Evolutionary conservation across 1,284 basidiomycete species (phyloP).

Genomic region (Boletus albobrunnescens): DNA sequence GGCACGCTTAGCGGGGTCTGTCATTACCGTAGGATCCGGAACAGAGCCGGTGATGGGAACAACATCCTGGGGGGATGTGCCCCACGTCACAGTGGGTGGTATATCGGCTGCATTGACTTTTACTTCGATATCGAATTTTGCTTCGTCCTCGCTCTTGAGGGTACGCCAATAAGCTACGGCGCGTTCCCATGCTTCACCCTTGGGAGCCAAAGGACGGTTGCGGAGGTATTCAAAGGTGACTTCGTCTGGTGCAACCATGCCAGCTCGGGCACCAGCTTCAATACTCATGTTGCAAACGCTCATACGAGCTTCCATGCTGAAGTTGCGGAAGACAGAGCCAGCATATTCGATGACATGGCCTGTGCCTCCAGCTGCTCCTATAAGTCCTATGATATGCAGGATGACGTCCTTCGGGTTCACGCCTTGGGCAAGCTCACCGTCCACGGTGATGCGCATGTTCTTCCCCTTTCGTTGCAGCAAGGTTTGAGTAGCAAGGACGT

Average conservation of each 20-base stretch:
- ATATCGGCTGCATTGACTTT: slow-evolving; percentile 87
- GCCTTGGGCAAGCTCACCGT: slow-evolving; percentile 82
- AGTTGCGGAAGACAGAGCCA: slow-evolving; percentile 84
- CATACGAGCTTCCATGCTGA: slow-evolving; percentile 96
- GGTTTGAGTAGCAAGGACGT: slow-evolving; percentile 94
- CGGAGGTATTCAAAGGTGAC: slow-evolving; percentile 87
- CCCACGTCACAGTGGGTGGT: slow-evolving; percentile 94
- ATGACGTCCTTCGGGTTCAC: slow-evolving; percentile 95
- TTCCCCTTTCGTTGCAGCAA: slow-evolving; percentile 89
- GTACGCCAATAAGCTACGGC: slow-evolving; percentile 89
- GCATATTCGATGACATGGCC: slow-evolving; percentile 93
- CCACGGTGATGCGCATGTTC: slow-evolving; percentile 93
- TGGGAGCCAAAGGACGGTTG: slow-evolving; percentile 81
- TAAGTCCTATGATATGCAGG: slow-evolving; percentile 89
- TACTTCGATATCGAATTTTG: slow-evolving; percentile 87
- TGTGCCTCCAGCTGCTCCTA: slow-evolving; percentile 93
- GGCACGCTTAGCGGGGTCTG: slow-evolving; percentile 63
- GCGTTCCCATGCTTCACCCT: slow-evolving; percentile 86
- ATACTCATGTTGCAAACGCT: slow-evolving; percentile 99
- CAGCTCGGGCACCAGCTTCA: slow-evolving; percentile 91
- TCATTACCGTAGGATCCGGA: slow-evolving; percentile 73
- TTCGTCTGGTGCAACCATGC: slow-evolving; percentile 94
- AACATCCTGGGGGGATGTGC: slow-evolving; percentile 92
- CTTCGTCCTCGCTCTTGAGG: slow-evolving; percentile 81
- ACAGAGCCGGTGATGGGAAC: slow-evolving; percentile 83